These are phyloP conservation scores for Escallonia herrerae DNA, from an alignment of 129 eudicot genomes.

Conservation along the genomic window DNA sequence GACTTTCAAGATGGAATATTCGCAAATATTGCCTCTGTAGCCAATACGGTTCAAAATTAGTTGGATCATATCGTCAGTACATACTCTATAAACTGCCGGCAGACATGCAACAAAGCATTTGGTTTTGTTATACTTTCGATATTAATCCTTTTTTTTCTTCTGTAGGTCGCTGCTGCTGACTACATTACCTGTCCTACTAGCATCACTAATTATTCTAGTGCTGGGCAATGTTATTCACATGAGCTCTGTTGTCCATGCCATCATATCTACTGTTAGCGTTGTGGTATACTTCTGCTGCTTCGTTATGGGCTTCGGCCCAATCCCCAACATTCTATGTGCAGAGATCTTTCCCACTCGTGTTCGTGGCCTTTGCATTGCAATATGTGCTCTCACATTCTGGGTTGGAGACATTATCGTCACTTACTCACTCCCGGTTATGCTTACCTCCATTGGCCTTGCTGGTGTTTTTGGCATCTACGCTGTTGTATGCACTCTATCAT, in stretches of 20 bases:
- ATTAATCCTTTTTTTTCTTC: background rate
- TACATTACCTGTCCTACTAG: slow-evolving; percentile 57
- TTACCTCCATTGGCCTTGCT: slow-evolving; percentile 69
- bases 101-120: background rate
- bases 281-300: slow-evolving; percentile 76
- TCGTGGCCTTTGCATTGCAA: slow-evolving; percentile 90
- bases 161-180: slow-evolving; percentile 61
- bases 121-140: background rate
- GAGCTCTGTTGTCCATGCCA: slow-evolving; percentile 48
- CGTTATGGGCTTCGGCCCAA: slow-evolving; percentile 94
- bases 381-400: slow-evolving; percentile 87
- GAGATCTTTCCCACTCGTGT: slow-evolving; percentile 92
- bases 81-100: background rate
- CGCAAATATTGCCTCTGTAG: background rate
- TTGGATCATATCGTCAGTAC: background rate
- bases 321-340: slow-evolving; percentile 88
- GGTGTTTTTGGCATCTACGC: slow-evolving; percentile 88
- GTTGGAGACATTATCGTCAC: slow-evolving; percentile 78
- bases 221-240: slow-evolving; percentile 41
- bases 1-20: too few relatives aligned
- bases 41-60: background rate
- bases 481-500: slow-evolving; percentile 57
- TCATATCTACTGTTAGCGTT: slow-evolving; percentile 70
- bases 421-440: slow-evolving; percentile 78
- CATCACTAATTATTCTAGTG: slow-evolving; percentile 57